Conservation (phyloP, 2,329 filamentous ascomycete species). For the Pestalotiopsis sp. region DNA sequence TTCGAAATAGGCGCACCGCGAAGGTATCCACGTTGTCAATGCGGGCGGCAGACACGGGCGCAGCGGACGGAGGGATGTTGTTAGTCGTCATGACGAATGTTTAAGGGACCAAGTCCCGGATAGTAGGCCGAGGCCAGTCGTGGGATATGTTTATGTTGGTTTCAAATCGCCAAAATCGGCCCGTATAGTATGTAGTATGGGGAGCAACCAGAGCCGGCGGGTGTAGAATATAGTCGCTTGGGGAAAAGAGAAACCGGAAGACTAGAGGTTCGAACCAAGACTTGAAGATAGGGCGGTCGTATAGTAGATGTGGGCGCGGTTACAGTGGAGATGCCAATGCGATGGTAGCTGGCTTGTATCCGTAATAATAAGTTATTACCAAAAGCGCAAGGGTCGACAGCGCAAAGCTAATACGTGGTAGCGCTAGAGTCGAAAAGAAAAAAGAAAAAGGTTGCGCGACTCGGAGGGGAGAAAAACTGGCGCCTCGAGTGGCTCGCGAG, state of each 20-base stretch:
- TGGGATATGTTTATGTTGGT: neutral
- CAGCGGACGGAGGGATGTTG: constrained; percentile 17
- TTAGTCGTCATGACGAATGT: constrained; percentile 27
- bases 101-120: constrained; percentile 13
- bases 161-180: neutral
- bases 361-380: neutral
- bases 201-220: neutral
- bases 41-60: constrained; percentile 35
- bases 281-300: neutral
- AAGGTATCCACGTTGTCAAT: constrained; percentile 58
- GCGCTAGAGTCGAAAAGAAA: neutral
- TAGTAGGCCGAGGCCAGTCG: constrained; percentile 5
- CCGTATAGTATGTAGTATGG: neutral
- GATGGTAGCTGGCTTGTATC: neutral
- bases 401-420: neutral
- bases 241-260: neutral
- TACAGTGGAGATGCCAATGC: neutral
- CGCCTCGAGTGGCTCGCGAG: neutral
- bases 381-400: neutral
- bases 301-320: neutral
- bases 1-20: constrained; percentile 55
- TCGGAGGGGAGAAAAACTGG: neutral
- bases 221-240: neutral
- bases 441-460: too few relatives aligned
- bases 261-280: neutral